Evolutionary conservation across 257 asterid species (phyloP), one percentile per base, ranked within the genome.

Genomic region (Nicotiana paniculata): DNA sequence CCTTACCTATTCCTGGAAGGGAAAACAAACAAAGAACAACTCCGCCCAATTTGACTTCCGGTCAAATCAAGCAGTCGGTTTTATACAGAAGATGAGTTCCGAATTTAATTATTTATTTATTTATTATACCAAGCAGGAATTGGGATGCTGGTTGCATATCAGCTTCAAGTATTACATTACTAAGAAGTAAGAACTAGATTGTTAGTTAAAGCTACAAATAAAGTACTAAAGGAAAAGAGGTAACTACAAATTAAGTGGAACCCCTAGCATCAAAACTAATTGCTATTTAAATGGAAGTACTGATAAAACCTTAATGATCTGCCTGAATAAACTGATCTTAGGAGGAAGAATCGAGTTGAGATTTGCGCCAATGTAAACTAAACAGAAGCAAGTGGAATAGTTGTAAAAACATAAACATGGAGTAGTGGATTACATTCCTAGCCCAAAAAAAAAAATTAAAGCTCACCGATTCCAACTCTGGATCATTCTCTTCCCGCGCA

Each of bases 401-500:
- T 32, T 77, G 53, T 24, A 66, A 66, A 77, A 83, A 81, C n/a
- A 57, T 54, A 54, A 43, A 11, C n/a, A 12, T 70, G 6, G 24
- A 83, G 80, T 63, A 82, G 77, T 64, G 59, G 81, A 79, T 79
- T 84, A 90, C 90, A 87, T 86, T 90, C 90, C 92, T 86, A 91
- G 82, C 83, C 83, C 83, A 83, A 83, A 86, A 74, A 82, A 86
- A 82, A 83, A 77, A 68, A 70, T 57, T 87, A 84, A 90, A 86
- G 84, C 95, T 84, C 90, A 96, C 98, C 93, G 81, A 86, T 92
- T 94, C 97, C 92, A 90, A 67, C 84, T 92, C 97, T 61, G 87
- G 59, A 64, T 96, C 99, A 39, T 92, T 91, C 87, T 94, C 98
- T 88, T 94, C 99, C 55, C 93, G 93, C 66, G 99, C 93, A 82